phyloP scores from a whole-genome alignment of 1,139 yeast genomes.

The Eremothecium sinecaudum region DNA sequence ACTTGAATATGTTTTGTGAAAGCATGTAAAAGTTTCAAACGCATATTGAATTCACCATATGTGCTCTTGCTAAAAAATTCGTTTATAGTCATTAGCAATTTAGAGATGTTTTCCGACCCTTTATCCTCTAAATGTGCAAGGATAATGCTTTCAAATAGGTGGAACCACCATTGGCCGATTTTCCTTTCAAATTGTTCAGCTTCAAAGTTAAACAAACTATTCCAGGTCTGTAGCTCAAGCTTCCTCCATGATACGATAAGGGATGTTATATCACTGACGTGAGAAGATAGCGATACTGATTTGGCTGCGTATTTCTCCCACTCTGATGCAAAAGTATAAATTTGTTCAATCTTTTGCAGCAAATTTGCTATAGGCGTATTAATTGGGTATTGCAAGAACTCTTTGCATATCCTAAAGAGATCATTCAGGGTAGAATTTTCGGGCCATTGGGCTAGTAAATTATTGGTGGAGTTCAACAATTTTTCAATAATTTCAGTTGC shows the following conservation, averaged over 20 bases:
- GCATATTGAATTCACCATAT: slow-evolving; percentile 57
- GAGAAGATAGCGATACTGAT: slow-evolving; percentile 53
- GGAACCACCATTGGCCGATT: slow-evolving; percentile 85
- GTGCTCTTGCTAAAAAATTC: slow-evolving; percentile 67
- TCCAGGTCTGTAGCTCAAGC: slow-evolving; percentile 81
- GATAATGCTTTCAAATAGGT: slow-evolving; percentile 64
- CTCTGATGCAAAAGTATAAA: slow-evolving; percentile 70
- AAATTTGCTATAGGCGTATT: slow-evolving; percentile 68
- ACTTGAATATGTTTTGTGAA: slow-evolving; percentile 45
- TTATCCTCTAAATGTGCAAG: slow-evolving; percentile 27
- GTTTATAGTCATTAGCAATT: slow-evolving; percentile 60
- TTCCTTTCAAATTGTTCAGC: slow-evolving; percentile 41
- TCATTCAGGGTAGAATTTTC: slow-evolving; percentile 85
- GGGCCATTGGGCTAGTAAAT: slow-evolving; percentile 72
- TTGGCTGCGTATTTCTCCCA: slow-evolving; percentile 92
- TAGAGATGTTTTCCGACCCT: slow-evolving; percentile 28
- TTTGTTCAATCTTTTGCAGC: slow-evolving; percentile 77
- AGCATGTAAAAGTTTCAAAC: slow-evolving; percentile 53
- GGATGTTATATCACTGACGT: slow-evolving; percentile 49
- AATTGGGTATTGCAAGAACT: slow-evolving; percentile 53
- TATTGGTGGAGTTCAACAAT: slow-evolving; percentile 39
- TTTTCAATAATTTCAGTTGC: slow-evolving; percentile 48
- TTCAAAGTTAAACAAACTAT: slow-evolving; percentile 60
- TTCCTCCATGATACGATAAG: slow-evolving; percentile 86
- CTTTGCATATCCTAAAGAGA: slow-evolving; percentile 55